These are phyloP conservation scores for Lactifluus piperatus DNA, from an alignment of 768 basidiomycete species.

Conservation along the genomic window DNA sequence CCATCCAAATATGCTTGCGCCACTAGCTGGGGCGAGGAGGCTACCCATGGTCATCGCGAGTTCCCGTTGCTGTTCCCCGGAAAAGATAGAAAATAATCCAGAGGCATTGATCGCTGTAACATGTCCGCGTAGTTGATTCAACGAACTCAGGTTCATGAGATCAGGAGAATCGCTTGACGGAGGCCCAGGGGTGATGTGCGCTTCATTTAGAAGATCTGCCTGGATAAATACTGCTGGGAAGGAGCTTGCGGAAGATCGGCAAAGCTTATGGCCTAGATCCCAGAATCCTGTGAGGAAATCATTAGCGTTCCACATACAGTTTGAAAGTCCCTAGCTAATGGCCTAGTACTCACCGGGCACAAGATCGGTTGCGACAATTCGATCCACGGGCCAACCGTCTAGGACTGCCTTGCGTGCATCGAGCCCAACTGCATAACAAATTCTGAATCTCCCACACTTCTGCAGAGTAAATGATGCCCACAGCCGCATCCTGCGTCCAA, in stretches of 20 bases:
- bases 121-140: constrained; percentile 38
- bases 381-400: constrained; percentile 36
- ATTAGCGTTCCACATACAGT: background rate
- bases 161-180: constrained; percentile 19
- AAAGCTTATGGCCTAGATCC: constrained; percentile 54
- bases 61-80: constrained; percentile 31
- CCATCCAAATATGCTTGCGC: constrained; percentile 40
- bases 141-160: constrained; percentile 29
- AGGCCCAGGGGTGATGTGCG: background rate
- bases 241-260: constrained; percentile 39
- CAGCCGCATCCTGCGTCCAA: constrained; percentile 41
- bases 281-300: constrained; percentile 39
- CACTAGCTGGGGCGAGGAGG: constrained; percentile 35
- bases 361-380: constrained; percentile 34
- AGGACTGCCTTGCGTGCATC: constrained; percentile 33
- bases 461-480: constrained; percentile 21
- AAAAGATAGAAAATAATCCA: constrained; percentile 44
- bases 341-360: constrained; percentile 25
- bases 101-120: constrained; percentile 42
- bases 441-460: background rate
- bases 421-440: constrained; percentile 28
- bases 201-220: constrained; percentile 40
- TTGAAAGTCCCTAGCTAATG: background rate
- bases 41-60: constrained; percentile 35
- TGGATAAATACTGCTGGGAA: constrained; percentile 49